These are phyloP conservation scores for Aspergillus alliaceus DNA, from an alignment of 2,329 filamentous ascomycete species.

Conservation along the genomic window DNA sequence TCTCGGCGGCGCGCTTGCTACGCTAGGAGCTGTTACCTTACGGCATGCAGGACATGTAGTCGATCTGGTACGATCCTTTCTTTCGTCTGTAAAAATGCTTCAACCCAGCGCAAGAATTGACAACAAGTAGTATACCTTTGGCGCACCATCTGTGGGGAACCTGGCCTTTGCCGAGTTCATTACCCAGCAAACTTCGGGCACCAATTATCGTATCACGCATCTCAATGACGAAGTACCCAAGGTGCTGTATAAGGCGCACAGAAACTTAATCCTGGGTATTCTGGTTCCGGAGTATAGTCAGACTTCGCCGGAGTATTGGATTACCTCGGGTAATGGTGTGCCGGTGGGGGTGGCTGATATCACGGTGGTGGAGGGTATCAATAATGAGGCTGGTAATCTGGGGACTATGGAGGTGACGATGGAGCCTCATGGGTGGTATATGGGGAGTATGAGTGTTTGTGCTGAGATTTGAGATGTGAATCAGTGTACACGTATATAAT, in stretches of 20 bases:
- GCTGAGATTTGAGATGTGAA: background rate
- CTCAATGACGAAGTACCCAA: background rate
- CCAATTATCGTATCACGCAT: slow-evolving; percentile 3
- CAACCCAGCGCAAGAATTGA: background rate
- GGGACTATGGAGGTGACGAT: background rate
- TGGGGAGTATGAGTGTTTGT: slow-evolving; percentile 3
- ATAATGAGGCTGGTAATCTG: slow-evolving; percentile 11
- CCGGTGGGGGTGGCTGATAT: slow-evolving; percentile 28
- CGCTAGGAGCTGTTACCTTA: background rate
- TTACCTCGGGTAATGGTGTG: background rate
- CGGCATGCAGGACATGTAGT: background rate
- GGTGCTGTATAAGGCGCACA: background rate
- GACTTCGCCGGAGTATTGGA: slow-evolving; percentile 13
- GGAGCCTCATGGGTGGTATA: slow-evolving; percentile 7
- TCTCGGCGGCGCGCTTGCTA: slow-evolving; percentile 5
- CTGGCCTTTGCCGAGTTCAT: slow-evolving; percentile 2
- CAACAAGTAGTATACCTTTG: slow-evolving; percentile 3
- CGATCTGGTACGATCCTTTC: slow-evolving; percentile 7
- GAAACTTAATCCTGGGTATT: background rate
- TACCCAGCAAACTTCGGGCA: background rate
- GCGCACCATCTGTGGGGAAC: slow-evolving; percentile 4
- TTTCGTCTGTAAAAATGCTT: no score
- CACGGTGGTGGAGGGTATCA: slow-evolving; percentile 18
- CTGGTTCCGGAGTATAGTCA: slow-evolving; percentile 9
- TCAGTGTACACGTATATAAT: background rate